Percentiles rank a stretch among this genome's conserved stretches.
Evolutionary conservation across 441 rosid genomes (phyloP).

Genomic region (Theobroma grandiflorum): DNA sequence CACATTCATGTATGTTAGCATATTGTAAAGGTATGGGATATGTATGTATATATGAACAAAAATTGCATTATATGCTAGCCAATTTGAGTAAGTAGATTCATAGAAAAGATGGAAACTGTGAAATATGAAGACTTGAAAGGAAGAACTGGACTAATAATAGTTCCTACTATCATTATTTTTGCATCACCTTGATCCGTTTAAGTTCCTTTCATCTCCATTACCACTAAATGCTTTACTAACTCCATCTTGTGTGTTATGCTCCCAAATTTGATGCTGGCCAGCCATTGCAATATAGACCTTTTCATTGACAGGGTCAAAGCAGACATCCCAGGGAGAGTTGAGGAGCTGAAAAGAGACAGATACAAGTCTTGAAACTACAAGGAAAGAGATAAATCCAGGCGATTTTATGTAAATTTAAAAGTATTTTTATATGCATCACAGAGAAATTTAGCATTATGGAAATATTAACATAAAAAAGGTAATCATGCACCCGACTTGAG

Average conservation of each 20-base stretch:
- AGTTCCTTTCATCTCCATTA: slow-evolving; percentile 92
- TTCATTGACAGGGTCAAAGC: slow-evolving; percentile 73
- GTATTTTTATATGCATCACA: slow-evolving; percentile 12
- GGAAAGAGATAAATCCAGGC: slow-evolving; percentile 27
- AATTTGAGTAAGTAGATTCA: background rate
- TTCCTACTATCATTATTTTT: slow-evolving; percentile 18
- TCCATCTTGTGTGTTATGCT: slow-evolving; percentile 70
- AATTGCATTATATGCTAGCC: slow-evolving; percentile 1
- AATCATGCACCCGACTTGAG: slow-evolving; percentile 14
- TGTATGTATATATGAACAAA: background rate
- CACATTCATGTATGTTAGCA: background rate
- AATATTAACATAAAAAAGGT: background rate
- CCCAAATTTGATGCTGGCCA: slow-evolving; percentile 98
- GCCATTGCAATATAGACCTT: slow-evolving; percentile 96
- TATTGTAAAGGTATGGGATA: background rate
- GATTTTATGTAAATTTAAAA: slow-evolving; percentile 3
- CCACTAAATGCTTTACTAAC: slow-evolving; percentile 87
- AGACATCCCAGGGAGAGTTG: slow-evolving; percentile 98
- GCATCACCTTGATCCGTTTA: slow-evolving; percentile 85
- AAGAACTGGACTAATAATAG: background rate
- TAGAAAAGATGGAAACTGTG: slow-evolving; percentile 15
- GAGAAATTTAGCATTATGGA: slow-evolving; percentile 19
- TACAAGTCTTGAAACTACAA: slow-evolving; percentile 6
- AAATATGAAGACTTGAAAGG: slow-evolving; percentile 12
- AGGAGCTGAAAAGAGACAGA: slow-evolving; percentile 64